Evolutionary conservation across 768 basidiomycete species (phyloP).

Genomic region (Kwoniella sp.): DNA sequence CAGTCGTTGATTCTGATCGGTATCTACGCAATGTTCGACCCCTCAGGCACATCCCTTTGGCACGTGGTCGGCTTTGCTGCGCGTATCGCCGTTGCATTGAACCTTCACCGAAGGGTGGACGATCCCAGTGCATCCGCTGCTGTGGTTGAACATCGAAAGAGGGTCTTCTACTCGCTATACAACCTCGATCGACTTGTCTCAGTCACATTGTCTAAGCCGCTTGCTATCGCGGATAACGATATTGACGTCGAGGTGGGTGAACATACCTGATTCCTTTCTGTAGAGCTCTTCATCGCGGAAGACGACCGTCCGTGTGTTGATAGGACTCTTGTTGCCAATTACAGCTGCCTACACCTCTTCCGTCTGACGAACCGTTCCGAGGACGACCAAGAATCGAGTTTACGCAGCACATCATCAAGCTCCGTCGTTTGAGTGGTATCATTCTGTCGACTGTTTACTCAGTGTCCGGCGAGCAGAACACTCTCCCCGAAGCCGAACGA

Average conservation of each 20-base stretch:
- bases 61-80: conserved; percentile 39
- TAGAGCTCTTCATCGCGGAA: too few species aligned
- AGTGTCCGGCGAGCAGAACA: conserved; percentile 24
- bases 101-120: conserved; percentile 32
- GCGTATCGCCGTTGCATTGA: conserved; percentile 30
- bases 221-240: conserved; percentile 35
- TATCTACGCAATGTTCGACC: conserved; percentile 35
- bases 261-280: not conserved
- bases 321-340: not conserved
- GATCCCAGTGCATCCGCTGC: conserved; percentile 13
- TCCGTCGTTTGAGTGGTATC: conserved; percentile 26
- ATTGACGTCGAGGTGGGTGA: conserved; percentile 38
- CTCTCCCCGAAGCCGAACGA: conserved; percentile 19
- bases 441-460: conserved; percentile 33
- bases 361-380: conserved; percentile 21
- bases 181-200: conserved; percentile 41
- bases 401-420: conserved; percentile 33
- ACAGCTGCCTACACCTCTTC: conserved; percentile 24
- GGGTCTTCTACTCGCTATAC: conserved; percentile 38
- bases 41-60: conserved; percentile 33
- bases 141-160: conserved; percentile 23
- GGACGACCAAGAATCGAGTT: conserved; percentile 24
- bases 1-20: conserved; percentile 34
- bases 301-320: not conserved
- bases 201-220: conserved; percentile 29